Evolutionary conservation across 2,329 filamentous ascomycete species (phyloP).

Genomic region (Dactylellina parvicollis): DNA sequence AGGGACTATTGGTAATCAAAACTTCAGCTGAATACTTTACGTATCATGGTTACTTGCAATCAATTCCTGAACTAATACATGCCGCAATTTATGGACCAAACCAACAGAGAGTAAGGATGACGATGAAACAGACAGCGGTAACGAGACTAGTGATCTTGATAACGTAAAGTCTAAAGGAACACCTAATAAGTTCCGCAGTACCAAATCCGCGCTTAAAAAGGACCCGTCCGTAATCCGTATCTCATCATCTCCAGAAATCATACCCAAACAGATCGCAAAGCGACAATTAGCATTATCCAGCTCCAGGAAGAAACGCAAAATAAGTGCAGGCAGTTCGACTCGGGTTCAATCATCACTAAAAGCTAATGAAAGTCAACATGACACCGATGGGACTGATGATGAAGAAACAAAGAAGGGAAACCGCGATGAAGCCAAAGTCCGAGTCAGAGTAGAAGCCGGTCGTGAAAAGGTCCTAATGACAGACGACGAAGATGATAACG

Average conservation of each 20-base stretch:
- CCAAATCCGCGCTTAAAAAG: constrained; percentile 25
- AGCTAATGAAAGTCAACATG: not conserved
- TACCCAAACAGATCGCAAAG: constrained; percentile 14
- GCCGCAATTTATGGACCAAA: no score
- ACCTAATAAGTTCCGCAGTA: not conserved
- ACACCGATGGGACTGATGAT: constrained; percentile 1
- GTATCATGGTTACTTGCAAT: no score
- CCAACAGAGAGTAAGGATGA: not conserved
- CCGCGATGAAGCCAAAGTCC: constrained; percentile 22
- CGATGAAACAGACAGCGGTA: constrained; percentile 24
- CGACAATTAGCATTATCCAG: not conserved
- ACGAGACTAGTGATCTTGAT: constrained; percentile 46
- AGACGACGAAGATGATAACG: constrained; percentile 69
- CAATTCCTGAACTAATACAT: no score
- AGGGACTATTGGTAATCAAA: not conserved
- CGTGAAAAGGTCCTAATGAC: constrained; percentile 57
- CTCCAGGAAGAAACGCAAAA: constrained; percentile 26
- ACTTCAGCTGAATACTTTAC: no score
- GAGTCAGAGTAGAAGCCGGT: constrained; percentile 23
- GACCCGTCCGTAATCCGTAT: constrained; percentile 40
- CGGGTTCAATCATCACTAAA: not conserved
- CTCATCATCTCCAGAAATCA: constrained; percentile 36
- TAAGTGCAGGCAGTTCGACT: not conserved
- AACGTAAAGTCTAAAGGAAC: constrained; percentile 24
- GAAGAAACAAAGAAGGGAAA: constrained; percentile 8